phyloP scores from a whole-genome alignment of 257 asterid species.

The Rhazya stricta region DNA sequence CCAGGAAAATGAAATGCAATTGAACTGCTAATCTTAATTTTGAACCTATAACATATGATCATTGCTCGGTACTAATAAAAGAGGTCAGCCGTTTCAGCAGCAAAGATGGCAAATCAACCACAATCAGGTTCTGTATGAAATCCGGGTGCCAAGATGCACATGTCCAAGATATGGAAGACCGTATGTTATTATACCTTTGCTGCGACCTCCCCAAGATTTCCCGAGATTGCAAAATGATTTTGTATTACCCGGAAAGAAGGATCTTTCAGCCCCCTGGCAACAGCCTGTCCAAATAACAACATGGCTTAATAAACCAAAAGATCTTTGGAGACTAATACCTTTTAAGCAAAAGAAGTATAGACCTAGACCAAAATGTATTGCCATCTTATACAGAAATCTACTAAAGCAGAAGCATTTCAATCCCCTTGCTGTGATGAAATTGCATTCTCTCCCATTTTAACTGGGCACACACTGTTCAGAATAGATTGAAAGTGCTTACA shows the following conservation, averaged over 20 bases:
- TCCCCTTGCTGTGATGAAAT: not conserved
- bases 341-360: not conserved
- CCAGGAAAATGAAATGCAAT: not conserved
- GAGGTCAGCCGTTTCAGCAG: not conserved
- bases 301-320: slow-evolving; percentile 6
- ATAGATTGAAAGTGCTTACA: not conserved
- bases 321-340: not conserved
- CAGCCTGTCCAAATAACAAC: slow-evolving; percentile 57
- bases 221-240: slow-evolving; percentile 82
- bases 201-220: slow-evolving; percentile 85
- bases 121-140: not conserved
- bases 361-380: not conserved
- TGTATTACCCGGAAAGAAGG: slow-evolving; percentile 96
- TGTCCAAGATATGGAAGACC: slow-evolving; percentile 3
- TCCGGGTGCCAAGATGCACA: not conserved
- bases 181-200: slow-evolving; percentile 58
- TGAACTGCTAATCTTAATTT: not conserved
- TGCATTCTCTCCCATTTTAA: not conserved
- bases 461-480: not conserved
- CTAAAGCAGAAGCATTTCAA: not conserved
- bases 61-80: not conserved
- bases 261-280: slow-evolving; percentile 92
- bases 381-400: not conserved
- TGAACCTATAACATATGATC: not conserved
- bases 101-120: not conserved